These are phyloP conservation scores for Hyaloscypha finlandica DNA, from an alignment of 495 filamentous ascomycete genomes.

Conservation along the genomic window DNA sequence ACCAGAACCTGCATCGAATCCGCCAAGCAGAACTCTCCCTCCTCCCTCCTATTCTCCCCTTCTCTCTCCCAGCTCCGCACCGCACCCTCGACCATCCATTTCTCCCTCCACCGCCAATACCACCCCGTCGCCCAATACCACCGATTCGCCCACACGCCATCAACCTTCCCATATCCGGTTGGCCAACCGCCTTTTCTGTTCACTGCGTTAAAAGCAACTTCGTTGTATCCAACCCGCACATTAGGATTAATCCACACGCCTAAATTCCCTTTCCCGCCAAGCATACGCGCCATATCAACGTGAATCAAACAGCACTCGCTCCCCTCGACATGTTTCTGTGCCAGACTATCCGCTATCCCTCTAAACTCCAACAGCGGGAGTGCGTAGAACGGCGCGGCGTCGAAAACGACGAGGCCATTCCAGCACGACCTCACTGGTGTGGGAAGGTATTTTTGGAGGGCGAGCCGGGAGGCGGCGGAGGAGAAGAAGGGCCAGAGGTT, in stretches of 20 bases:
- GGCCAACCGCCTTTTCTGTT: neutral
- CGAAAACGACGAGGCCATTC: too few relatives aligned
- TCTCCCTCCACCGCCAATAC: neutral
- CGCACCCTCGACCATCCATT: neutral
- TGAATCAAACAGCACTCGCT: too few relatives aligned
- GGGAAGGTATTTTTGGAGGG: too few relatives aligned
- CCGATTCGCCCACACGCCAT: neutral
- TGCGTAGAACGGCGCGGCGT: too few relatives aligned
- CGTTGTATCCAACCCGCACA: neutral
- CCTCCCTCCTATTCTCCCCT: neutral
- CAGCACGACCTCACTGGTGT: too few relatives aligned
- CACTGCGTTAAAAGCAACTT: neutral
- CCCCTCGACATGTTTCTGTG: too few relatives aligned
- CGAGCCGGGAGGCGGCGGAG: too few relatives aligned
- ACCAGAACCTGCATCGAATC: neutral
- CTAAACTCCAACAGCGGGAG: too few relatives aligned
- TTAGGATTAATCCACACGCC: neutral
- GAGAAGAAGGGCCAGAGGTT: too few relatives aligned
- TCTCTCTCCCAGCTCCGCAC: neutral
- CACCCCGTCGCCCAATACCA: neutral
- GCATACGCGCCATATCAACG: too few relatives aligned
- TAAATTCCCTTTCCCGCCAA: too few relatives aligned
- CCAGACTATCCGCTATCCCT: too few relatives aligned
- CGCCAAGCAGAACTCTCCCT: neutral
- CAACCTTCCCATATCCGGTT: neutral